Percentiles rank a stretch among this genome's conserved stretches.
Conservation (phyloP, 2,329 filamentous ascomycete genomes). For the Penicillium brasilianum region DNA sequence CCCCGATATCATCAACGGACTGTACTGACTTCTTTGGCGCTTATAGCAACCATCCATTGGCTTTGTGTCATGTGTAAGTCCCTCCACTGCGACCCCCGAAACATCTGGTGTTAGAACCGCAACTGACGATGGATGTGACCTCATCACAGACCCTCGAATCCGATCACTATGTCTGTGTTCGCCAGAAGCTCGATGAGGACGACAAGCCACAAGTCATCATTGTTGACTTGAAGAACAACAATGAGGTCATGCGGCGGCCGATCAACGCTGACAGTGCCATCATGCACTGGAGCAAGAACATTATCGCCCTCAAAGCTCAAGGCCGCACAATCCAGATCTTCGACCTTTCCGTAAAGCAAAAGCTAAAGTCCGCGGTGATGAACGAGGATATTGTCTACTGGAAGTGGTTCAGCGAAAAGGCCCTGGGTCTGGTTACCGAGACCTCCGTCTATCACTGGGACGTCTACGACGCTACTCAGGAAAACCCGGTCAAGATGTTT, state of each 20-base stretch:
- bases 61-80: slow-evolving; percentile 83
- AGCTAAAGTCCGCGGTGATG: slow-evolving; percentile 96
- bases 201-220: slow-evolving; percentile 94
- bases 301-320: slow-evolving; percentile 96
- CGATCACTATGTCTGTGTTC: slow-evolving; percentile 93
- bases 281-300: slow-evolving; percentile 96
- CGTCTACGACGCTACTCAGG: slow-evolving; percentile 82
- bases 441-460: slow-evolving; percentile 97
- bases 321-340: slow-evolving; percentile 96
- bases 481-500: slow-evolving; percentile 85
- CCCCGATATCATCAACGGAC: slow-evolving; percentile 6
- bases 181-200: slow-evolving; percentile 86
- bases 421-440: slow-evolving; percentile 88
- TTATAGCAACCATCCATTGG: slow-evolving; percentile 72
- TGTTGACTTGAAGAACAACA: slow-evolving; percentile 95
- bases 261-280: slow-evolving; percentile 99
- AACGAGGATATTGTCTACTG: slow-evolving; percentile 97
- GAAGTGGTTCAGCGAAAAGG: slow-evolving; percentile 96
- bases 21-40: slow-evolving; percentile 35
- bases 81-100: slow-evolving; percentile 13
- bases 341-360: slow-evolving; percentile 88
- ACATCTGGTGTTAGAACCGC: slow-evolving; percentile 5
- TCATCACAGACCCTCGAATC: slow-evolving; percentile 86
- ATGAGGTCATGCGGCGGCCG: slow-evolving; percentile 89
- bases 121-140: slow-evolving; percentile 30